Base-by-base conservation (phyloP, 768 basidiomycete species). In the Tephrocybe sp. region DNA sequence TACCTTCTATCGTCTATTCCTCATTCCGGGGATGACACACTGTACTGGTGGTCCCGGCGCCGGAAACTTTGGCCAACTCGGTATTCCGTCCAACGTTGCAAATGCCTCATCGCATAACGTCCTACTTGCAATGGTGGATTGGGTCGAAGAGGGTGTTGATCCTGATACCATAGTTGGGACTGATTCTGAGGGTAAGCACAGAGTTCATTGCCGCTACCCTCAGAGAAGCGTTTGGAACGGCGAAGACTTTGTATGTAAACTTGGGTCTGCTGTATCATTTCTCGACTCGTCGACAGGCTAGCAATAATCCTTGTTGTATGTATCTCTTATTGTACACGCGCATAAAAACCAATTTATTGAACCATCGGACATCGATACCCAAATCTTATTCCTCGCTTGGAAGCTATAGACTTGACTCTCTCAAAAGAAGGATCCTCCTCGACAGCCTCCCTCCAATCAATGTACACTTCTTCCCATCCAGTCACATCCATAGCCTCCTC, bases 21-120 rank as follows among this genome's bases (percentile, higher is more conserved):
- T 50, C 8, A 47, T 55, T 33, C 45, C 49, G 4, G 54, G 54
- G 6, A 55, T 55, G 54, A 22, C 39, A 15, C 54, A 55, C 23
- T 55, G 54, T 19, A 18, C 13, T n/a, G 45, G 41, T 10, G 54
- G 54, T 9, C 49, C 49, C 5, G 54, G 54, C 3, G 54, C 54
- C 11, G n/a, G 31, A 16, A 27, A 19, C 3, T 52, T 56, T n/a
- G 55, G 55, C 7, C 55, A 56, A 27, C n/a, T n/a, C 31, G 40
- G 41, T 16, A 23, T 36, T 2, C 24, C n/a, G 1, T 37, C 37
- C 9, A 53, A 49, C 15, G 51, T 27, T 8, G 45, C 45, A 22
- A 53, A 52, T 27, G 45, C 33, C 6, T 52, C 55, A 6, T 22
- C 38, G 10, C 27, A 56, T 13, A 56, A 56, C 24, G 45, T 52